Evolutionary conservation across 2,329 filamentous ascomycete species (phyloP), one percentile per base, ranked within the genome.

Genomic region (Diaporthe eres): DNA sequence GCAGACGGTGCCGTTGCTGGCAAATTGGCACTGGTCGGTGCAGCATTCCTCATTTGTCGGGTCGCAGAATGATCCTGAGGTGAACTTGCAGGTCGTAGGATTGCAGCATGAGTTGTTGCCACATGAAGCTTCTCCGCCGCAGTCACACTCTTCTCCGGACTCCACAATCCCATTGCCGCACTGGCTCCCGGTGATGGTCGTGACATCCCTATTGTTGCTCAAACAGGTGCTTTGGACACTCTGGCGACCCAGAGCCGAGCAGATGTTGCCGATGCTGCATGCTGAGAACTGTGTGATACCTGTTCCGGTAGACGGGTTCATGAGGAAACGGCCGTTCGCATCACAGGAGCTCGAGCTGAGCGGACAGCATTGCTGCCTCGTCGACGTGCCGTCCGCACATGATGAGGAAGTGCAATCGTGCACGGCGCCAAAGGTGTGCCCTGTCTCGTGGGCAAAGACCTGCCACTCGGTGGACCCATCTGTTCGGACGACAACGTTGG

Each of bases 141-240:
- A 99, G 84, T 99, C 97, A 85, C 97, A 99, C 72, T 99, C 94
- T 85, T 99, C 97, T 78, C 95, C 97, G 25, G 90, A 87, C 85
- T 98, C 97, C 70, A 99, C 97, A 78, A 99, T 98, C 72, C 97
- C 97, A 84, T 99, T 99, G 75, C 97, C 97, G 84, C 97, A 99
- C 82, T 96, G 93, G 79, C 93, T 93, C 73, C 94, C 94, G 0
- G 92, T 93, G 79, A 98, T 94, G 39, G 94, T 97, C 44, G 91
- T 90, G 63, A 99, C 92, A 78, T 94, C 92, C 79, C 91, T 92
- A 87, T 99, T 99, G 83, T 94, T 92, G n/a, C 92, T 93, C 58
- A 99, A 87, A 83, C 97, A 99, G 37, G 82, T 85, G 0, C 92
- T 92, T 77, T 94, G 93, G 83, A 98, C 93, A 77, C 92, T 94